Conservation (phyloP, 192 early-diverging fungal genomes). For the Funneliformis mosseae region DNA sequence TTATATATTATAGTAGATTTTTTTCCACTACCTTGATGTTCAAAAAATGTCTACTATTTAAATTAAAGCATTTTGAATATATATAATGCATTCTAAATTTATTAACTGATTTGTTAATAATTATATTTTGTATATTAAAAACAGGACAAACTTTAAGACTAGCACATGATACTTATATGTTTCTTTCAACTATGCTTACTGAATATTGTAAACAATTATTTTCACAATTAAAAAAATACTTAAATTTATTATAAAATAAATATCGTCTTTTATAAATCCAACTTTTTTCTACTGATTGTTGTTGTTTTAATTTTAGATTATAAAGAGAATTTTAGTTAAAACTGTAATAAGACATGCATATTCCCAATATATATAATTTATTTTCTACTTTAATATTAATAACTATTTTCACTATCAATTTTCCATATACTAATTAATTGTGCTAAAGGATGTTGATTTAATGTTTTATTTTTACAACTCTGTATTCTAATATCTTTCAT, state of each 20-base stretch:
- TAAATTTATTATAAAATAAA: conserved; percentile 6
- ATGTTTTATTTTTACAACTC: not conserved
- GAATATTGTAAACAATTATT: not conserved
- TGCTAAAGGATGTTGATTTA: not conserved
- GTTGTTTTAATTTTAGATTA: not conserved
- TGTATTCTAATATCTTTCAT: not conserved
- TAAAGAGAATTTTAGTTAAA: conserved; percentile 2
- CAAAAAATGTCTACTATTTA: not conserved
- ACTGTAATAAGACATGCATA: not conserved
- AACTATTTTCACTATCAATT: not conserved
- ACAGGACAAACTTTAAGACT: not conserved
- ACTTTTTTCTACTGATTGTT: not conserved
- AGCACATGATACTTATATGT: not conserved
- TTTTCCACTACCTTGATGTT: not conserved
- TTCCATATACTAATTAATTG: conserved; percentile 2
- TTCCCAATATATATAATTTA: not conserved
- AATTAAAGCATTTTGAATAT: not conserved
- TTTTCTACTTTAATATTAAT: not conserved
- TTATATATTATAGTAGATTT: not conserved
- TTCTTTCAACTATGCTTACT: not conserved
- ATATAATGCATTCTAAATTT: not conserved
- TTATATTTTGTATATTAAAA: not conserved
- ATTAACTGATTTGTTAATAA: not conserved
- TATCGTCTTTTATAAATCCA: not conserved
- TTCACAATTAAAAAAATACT: not conserved